Evolutionary conservation across 2,329 filamentous ascomycete genomes (phyloP).

Genomic region (Aspergillus novofumigatus): DNA sequence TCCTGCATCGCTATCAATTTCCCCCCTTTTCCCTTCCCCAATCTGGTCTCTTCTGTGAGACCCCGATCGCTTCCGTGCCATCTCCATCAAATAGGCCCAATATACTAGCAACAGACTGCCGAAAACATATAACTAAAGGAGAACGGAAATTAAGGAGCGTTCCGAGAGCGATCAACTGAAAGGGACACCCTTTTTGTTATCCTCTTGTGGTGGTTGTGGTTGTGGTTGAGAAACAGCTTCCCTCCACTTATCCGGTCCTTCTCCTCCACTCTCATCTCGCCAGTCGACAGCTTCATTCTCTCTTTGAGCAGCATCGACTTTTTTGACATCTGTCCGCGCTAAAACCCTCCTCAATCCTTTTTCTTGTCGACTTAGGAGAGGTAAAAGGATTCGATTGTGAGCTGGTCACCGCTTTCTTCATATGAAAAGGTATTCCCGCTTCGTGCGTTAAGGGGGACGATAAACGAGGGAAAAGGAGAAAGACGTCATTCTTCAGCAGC

Average conservation of each 20-base stretch:
- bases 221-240: conserved; percentile 19
- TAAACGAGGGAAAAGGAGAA: conserved; percentile 6
- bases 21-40: conserved; percentile 8
- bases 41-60: conserved; percentile 1
- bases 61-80: conserved; percentile 13
- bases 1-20: conserved; percentile 4
- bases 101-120: background rate
- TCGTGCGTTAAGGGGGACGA: conserved; percentile 12
- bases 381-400: background rate
- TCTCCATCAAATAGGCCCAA: conserved; percentile 4
- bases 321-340: background rate
- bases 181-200: conserved; percentile 7
- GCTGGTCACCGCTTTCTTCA: conserved; percentile 8
- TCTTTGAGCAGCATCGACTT: conserved; percentile 1
- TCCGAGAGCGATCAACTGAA: background rate
- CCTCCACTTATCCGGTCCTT: conserved; percentile 21
- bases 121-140: conserved; percentile 3
- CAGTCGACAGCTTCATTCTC: conserved; percentile 6
- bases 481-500: conserved; percentile 11
- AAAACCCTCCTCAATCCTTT: background rate
- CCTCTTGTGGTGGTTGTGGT: conserved; percentile 13
- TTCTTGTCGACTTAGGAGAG: background rate
- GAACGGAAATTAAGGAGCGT: conserved; percentile 4
- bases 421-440: conserved; percentile 10
- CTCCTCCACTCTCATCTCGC: conserved; percentile 16